Evolutionary conservation across 2,329 filamentous ascomycete species (phyloP).

Genomic region (Apiospora aurea): DNA sequence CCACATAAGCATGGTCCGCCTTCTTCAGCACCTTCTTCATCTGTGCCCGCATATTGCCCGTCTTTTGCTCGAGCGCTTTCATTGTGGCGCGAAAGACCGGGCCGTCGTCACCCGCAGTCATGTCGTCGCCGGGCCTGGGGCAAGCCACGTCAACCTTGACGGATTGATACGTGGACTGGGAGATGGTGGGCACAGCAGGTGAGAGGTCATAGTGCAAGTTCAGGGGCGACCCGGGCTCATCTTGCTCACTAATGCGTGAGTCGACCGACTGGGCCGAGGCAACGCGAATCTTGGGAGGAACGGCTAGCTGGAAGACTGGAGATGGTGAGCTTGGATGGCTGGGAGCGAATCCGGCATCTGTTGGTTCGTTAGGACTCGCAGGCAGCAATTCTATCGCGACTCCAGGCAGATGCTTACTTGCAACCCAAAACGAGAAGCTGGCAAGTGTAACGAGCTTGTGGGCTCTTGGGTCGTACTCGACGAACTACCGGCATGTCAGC

Average conservation of each 20-base stretch:
- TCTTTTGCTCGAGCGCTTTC: constrained; percentile 96
- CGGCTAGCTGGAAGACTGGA: constrained; percentile 74
- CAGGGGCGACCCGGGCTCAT: constrained; percentile 65
- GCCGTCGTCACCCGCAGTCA: constrained; percentile 86
- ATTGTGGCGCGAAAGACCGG: constrained; percentile 96
- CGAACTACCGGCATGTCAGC: constrained; percentile 67
- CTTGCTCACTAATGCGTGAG: constrained; percentile 79
- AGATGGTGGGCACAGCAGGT: constrained; percentile 31
- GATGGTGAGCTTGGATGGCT: constrained; percentile 72
- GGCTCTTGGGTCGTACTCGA: constrained; percentile 94
- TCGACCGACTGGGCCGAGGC: constrained; percentile 89
- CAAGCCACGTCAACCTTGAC: constrained; percentile 90
- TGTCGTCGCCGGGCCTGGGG: constrained; percentile 84
- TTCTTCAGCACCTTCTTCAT: constrained; percentile 97
- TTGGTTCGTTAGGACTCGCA: constrained; percentile 9
- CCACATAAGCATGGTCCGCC: constrained; percentile 85
- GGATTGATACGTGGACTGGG: constrained; percentile 48
- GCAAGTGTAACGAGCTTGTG: constrained; percentile 88
- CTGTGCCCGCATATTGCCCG: constrained; percentile 87
- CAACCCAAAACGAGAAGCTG: constrained; percentile 94
- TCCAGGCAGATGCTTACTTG: constrained; percentile 64
- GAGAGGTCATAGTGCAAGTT: constrained; percentile 46
- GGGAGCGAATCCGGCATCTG: constrained; percentile 35
- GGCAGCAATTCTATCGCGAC: neutral
- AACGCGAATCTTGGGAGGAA: constrained; percentile 79